Conservation (phyloP, 805 yeast species). For the Nakazawaea ernobii region DNA sequence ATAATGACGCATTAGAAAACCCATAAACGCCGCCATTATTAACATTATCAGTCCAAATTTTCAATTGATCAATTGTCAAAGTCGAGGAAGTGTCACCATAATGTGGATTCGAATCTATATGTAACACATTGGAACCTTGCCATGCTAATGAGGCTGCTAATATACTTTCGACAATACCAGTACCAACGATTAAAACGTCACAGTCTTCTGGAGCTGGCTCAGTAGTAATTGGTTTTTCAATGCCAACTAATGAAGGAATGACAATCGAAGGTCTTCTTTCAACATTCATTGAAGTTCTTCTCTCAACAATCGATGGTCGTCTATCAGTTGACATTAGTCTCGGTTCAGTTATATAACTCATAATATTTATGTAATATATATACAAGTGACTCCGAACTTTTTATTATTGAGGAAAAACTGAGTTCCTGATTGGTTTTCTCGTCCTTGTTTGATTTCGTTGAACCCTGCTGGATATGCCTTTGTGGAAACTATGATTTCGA, state of each 20-base stretch:
- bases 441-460: too few relatives aligned
- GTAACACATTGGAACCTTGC: constrained; percentile 96
- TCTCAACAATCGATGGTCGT: constrained; percentile 63
- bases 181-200: constrained; percentile 88
- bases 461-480: too few relatives aligned
- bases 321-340: constrained; percentile 20
- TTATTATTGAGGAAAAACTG: too few relatives aligned
- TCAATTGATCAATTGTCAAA: constrained; percentile 78
- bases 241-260: constrained; percentile 71
- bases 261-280: constrained; percentile 26
- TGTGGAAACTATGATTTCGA: too few relatives aligned
- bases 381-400: background rate
- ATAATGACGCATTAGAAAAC: constrained; percentile 52
- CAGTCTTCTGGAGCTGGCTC: constrained; percentile 64
- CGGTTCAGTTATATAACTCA: constrained; percentile 9
- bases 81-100: constrained; percentile 91
- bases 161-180: constrained; percentile 84
- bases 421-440: too few relatives aligned
- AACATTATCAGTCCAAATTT: constrained; percentile 74
- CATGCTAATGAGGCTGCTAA: constrained; percentile 93
- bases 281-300: constrained; percentile 45
- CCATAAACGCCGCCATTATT: constrained; percentile 38
- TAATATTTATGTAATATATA: background rate
- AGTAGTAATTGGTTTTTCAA: constrained; percentile 58
- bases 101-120: constrained; percentile 76